A percentile compares a stretch with the other conserved stretches of the same genome.
Evolutionary conservation across 164 flowering plant species (phyloP).

Genomic region (Vitis labrusca): DNA sequence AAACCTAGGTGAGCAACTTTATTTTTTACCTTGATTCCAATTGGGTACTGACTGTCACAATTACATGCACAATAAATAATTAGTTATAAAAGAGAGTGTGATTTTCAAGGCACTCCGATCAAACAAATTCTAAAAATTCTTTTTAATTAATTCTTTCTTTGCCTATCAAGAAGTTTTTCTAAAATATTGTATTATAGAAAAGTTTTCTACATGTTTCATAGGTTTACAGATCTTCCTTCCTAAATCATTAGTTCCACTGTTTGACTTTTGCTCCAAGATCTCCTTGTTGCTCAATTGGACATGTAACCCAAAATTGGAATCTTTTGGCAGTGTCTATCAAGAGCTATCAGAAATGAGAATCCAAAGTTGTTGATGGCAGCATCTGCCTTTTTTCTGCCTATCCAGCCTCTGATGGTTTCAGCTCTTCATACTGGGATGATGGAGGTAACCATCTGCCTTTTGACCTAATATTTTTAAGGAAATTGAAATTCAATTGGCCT

Average conservation of each 20-base stretch:
- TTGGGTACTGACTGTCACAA: too few relatives aligned
- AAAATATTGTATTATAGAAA: too few relatives aligned
- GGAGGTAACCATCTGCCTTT: constrained; percentile 61
- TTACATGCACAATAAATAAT: too few relatives aligned
- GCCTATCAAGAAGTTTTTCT: too few relatives aligned
- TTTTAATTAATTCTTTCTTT: too few relatives aligned
- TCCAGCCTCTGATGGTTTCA: constrained; percentile 93
- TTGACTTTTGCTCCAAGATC: background rate
- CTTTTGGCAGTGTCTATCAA: constrained; percentile 74
- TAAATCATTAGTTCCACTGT: background rate
- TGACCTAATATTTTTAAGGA: background rate
- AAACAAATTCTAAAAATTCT: too few relatives aligned
- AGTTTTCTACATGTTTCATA: too few relatives aligned
- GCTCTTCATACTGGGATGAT: constrained; percentile 93
- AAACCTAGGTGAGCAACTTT: too few relatives aligned
- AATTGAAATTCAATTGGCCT: background rate
- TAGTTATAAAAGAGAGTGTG: too few relatives aligned
- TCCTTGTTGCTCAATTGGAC: background rate
- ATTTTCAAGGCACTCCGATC: too few relatives aligned
- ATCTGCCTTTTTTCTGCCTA: constrained; percentile 73
- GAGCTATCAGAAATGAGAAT: constrained; percentile 81
- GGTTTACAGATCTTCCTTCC: too few relatives aligned
- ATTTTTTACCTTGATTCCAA: background rate
- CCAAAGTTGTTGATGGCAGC: constrained; percentile 84
- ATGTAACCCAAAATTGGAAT: background rate